These are phyloP conservation scores for Aspergillus chevalieri DNA, from an alignment of 2,329 filamentous ascomycete species.

Conservation along the genomic window DNA sequence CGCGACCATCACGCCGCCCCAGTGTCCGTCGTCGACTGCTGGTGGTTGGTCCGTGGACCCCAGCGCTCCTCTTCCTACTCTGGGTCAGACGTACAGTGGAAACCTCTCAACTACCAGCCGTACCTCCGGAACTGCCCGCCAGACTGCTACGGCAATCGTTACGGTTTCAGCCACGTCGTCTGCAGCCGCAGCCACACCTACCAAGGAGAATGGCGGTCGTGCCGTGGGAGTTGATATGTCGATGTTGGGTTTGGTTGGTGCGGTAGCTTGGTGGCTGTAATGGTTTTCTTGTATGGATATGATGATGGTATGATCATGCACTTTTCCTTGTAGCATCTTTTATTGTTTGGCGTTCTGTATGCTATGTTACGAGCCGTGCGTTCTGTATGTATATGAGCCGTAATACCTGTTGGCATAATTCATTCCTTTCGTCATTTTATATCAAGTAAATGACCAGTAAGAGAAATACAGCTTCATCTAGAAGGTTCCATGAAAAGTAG, in stretches of 20 bases:
- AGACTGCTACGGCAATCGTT: slow-evolving; percentile 8
- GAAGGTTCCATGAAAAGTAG: no score
- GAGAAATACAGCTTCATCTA: no score
- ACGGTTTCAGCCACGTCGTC: slow-evolving; percentile 1
- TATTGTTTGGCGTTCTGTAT: not conserved
- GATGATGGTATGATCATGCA: not conserved
- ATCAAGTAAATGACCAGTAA: no score
- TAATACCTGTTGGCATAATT: no score
- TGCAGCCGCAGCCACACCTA: slow-evolving; percentile 5
- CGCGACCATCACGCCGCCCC: slow-evolving; percentile 54
- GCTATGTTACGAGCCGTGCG: not conserved
- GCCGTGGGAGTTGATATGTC: slow-evolving; percentile 13
- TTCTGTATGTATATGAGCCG: no score
- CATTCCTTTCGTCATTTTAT: no score
- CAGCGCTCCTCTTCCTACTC: slow-evolving; percentile 60
- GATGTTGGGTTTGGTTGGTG: slow-evolving; percentile 16
- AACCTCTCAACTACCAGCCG: not conserved
- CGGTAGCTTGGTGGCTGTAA: slow-evolving; percentile 20
- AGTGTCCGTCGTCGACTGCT: slow-evolving; percentile 64
- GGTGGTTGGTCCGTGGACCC: slow-evolving; percentile 69
- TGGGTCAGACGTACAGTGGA: slow-evolving; percentile 49
- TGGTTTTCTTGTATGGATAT: not conserved
- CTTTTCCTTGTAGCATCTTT: not conserved
- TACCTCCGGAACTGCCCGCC: slow-evolving; percentile 3
- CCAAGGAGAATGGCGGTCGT: slow-evolving; percentile 10